Percentiles rank a stretch among this genome's conserved stretches.
Evolutionary conservation across 2,329 filamentous ascomycete genomes (phyloP).

Genomic region (Trichoderma sp.): DNA sequence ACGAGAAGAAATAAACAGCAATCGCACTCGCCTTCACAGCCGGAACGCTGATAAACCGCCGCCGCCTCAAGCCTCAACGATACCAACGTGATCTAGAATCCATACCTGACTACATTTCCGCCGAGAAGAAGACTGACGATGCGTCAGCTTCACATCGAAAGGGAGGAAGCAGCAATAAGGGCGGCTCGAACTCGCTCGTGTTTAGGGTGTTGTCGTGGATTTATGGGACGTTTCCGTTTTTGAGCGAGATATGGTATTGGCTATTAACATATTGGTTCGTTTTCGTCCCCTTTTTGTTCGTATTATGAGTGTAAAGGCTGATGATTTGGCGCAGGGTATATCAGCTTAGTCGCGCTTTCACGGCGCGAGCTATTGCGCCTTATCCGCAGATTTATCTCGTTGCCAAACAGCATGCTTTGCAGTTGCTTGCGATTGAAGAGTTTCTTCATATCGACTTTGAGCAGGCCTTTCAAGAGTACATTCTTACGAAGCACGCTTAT

Average conservation of each 20-base stretch:
- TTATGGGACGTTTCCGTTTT: slow-evolving; percentile 3
- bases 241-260: slow-evolving; percentile 13
- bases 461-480: background rate
- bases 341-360: slow-evolving; percentile 1
- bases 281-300: background rate
- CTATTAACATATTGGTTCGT: slow-evolving; percentile 7
- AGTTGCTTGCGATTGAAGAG: background rate
- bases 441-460: slow-evolving; percentile 1
- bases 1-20: background rate
- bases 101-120: background rate
- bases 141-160: background rate
- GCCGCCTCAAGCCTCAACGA: background rate
- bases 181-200: background rate
- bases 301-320: no score
- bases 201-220: slow-evolving; percentile 7
- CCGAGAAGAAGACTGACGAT: slow-evolving; percentile 3
- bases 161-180: background rate
- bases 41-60: background rate
- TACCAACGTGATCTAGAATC: slow-evolving; percentile 1
- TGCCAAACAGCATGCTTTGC: background rate
- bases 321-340: background rate
- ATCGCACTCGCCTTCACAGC: slow-evolving; percentile 1
- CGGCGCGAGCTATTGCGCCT: background rate
- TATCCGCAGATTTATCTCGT: slow-evolving; percentile 3
- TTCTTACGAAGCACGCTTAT: background rate